phyloP scores from a whole-genome alignment of 2,329 filamentous ascomycete genomes.

The Cytospora piceae region DNA sequence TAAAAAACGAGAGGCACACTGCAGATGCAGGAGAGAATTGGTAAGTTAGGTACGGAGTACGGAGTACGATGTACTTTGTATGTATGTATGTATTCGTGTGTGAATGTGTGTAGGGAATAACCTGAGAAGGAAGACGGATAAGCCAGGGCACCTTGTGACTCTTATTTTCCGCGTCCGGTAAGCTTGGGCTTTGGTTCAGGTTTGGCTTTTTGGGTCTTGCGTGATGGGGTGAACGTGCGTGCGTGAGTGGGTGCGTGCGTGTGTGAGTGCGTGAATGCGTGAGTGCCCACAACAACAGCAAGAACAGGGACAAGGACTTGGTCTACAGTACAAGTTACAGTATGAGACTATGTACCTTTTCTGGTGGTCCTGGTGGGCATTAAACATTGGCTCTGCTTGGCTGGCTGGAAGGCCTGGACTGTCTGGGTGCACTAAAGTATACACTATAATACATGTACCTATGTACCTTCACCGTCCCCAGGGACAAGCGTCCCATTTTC shows the following conservation, averaged over 20 bases:
- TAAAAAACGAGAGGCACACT: conserved; percentile 23
- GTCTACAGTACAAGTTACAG: conserved; percentile 11
- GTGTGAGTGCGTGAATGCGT: neutral
- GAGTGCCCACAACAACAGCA: neutral
- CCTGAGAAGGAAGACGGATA: neutral
- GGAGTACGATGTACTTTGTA: conserved; percentile 1
- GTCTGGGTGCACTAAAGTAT: too few relatives aligned
- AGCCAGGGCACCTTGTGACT: conserved; percentile 15
- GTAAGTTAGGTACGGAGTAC: neutral
- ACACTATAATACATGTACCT: conserved; percentile 7
- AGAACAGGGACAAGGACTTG: conserved; percentile 15
- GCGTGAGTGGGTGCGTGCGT: neutral
- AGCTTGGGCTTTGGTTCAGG: neutral
- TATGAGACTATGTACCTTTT: conserved; percentile 15
- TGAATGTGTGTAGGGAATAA: neutral
- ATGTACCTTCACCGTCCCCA: conserved; percentile 19
- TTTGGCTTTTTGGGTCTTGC: conserved; percentile 8
- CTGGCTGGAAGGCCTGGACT: too few relatives aligned
- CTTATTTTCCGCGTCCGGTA: conserved; percentile 21
- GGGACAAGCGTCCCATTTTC: conserved; percentile 12
- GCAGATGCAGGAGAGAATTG: conserved; percentile 14
- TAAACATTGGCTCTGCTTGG: neutral
- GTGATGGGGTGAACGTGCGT: conserved; percentile 16
- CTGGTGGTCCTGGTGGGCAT: neutral
- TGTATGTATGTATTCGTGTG: conserved; percentile 7